Conservation (phyloP, 2,329 filamentous ascomycete species). For the Cladosporium sp. region DNA sequence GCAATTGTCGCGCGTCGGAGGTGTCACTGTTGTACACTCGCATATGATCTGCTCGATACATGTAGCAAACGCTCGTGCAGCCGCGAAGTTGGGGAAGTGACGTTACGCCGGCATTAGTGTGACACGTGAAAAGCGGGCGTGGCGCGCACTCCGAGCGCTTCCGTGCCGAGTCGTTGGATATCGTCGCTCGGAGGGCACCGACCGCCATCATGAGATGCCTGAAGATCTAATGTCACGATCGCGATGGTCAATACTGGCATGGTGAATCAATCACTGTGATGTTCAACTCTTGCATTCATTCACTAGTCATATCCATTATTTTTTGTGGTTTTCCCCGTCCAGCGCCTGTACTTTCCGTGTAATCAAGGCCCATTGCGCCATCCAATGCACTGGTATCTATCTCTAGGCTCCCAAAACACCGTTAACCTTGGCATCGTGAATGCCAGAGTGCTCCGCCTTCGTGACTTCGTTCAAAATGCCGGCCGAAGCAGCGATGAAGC, state of each 20-base stretch:
- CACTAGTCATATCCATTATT: slow-evolving; percentile 1
- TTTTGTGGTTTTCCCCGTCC: not conserved
- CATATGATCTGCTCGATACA: not conserved
- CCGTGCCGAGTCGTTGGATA: not conserved
- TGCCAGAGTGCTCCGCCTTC: slow-evolving; percentile 6
- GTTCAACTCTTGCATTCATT: not conserved
- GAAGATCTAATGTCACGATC: not conserved
- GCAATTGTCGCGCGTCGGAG: not conserved
- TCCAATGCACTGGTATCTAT: slow-evolving; percentile 3
- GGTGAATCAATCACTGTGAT: not conserved
- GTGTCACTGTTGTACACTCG: not conserved
- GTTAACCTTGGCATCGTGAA: slow-evolving; percentile 5
- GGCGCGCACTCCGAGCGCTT: not conserved
- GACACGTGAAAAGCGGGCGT: not conserved
- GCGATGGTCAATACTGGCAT: too few relatives aligned
- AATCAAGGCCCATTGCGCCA: slow-evolving; percentile 3
- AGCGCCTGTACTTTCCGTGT: slow-evolving; percentile 1
- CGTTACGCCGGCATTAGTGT: not conserved
- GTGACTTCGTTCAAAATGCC: slow-evolving; percentile 57
- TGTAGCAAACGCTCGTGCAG: not conserved
- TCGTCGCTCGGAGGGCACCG: not conserved
- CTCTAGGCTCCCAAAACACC: not conserved
- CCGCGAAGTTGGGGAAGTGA: slow-evolving; percentile 9
- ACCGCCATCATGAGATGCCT: not conserved
- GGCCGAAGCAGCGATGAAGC: slow-evolving; percentile 75